Conservation (phyloP, 352 stramenopile genomes). For the Sclerospora graminicola region DNA sequence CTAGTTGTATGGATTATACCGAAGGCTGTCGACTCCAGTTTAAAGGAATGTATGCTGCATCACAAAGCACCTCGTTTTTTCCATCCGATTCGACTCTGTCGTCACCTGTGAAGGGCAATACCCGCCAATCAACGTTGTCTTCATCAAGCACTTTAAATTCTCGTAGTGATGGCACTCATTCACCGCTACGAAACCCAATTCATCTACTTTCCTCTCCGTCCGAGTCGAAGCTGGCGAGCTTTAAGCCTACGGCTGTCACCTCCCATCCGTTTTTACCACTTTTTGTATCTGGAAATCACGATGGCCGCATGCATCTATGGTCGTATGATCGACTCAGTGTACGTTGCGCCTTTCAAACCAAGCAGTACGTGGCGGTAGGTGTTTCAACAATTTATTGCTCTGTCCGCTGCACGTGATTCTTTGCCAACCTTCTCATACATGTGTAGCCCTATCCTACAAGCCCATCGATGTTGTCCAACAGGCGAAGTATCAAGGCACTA, state of each 20-base stretch:
- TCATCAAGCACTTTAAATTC: slow-evolving; percentile 14
- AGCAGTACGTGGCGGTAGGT: slow-evolving; percentile 50
- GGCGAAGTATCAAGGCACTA: slow-evolving; percentile 63
- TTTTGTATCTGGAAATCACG: slow-evolving; percentile 75
- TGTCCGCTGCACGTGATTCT: too few species aligned
- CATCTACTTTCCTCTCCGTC: slow-evolving; percentile 24
- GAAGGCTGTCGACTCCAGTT: slow-evolving; percentile 71
- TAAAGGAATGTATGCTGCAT: slow-evolving; percentile 63
- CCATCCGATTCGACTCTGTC: slow-evolving; percentile 13
- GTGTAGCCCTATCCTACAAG: slow-evolving; percentile 48
- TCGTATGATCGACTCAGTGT: slow-evolving; percentile 73
- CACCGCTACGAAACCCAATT: slow-evolving; percentile 17
- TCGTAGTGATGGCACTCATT: slow-evolving; percentile 14
- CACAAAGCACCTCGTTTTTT: slow-evolving; percentile 29
- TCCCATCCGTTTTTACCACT: slow-evolving; percentile 71
- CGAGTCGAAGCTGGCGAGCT: slow-evolving; percentile 42
- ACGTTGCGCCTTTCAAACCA: slow-evolving; percentile 54
- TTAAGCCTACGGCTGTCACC: slow-evolving; percentile 65
- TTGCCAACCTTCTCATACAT: neutral
- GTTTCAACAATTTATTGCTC: neutral
- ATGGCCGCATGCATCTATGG: slow-evolving; percentile 75
- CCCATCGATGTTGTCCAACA: slow-evolving; percentile 39
- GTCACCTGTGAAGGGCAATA: slow-evolving; percentile 18
- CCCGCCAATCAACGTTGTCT: slow-evolving; percentile 8
- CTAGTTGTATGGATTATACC: slow-evolving; percentile 51